phyloP scores from a whole-genome alignment of 495 filamentous ascomycete species.

The Pyrenula aspistea region DNA sequence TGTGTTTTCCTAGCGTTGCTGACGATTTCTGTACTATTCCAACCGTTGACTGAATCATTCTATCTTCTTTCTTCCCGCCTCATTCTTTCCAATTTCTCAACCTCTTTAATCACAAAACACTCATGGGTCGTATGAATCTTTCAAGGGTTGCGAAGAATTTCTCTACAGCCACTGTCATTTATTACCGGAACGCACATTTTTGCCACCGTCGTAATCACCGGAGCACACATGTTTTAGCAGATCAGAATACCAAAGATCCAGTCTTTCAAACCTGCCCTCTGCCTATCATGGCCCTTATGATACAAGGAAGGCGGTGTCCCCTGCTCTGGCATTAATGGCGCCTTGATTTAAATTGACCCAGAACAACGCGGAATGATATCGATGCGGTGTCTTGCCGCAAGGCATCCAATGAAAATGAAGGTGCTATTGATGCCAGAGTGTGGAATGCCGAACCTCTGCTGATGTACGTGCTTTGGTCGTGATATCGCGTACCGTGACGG shows the following conservation, averaged over 20 bases:
- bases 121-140: background rate
- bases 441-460: background rate
- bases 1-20: background rate
- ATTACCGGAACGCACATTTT: background rate
- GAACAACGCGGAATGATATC: background rate
- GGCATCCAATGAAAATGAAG: background rate
- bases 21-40: background rate
- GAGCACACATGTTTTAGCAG: background rate
- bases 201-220: background rate
- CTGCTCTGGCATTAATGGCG: background rate
- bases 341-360: background rate
- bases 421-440: background rate
- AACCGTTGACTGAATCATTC: background rate
- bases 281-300: background rate
- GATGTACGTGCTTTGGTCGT: background rate
- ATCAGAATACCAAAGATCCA: background rate
- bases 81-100: background rate
- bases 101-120: background rate
- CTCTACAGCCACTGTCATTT: background rate
- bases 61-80: background rate
- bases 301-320: background rate
- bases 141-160: background rate
- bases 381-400: background rate
- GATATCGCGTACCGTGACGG: background rate
- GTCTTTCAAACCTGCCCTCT: background rate